Evolutionary conservation across 2,329 filamentous ascomycete genomes (phyloP).

Genomic region (Rugonectria rugulosa): DNA sequence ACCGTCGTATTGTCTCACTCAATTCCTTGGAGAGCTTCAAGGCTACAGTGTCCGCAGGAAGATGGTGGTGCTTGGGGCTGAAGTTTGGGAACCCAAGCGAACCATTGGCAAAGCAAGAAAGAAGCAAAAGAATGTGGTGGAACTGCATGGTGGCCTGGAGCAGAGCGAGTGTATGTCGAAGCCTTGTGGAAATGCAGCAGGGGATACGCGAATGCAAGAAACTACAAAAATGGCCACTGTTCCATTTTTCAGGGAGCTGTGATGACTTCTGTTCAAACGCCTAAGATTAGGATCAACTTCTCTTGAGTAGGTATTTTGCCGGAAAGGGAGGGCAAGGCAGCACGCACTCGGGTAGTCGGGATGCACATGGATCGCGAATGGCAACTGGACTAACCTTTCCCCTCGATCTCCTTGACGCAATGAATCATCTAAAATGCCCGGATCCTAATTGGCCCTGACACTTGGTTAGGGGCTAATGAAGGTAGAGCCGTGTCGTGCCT

Average conservation of each 20-base stretch:
- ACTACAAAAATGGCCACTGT: no score
- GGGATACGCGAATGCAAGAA: no score
- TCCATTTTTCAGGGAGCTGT: no score
- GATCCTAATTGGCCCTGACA: no score
- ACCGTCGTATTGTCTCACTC: slow-evolving; percentile 13
- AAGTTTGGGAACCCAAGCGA: slow-evolving; percentile 10
- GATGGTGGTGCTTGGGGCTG: not conserved
- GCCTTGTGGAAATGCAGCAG: not conserved
- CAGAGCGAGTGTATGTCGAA: not conserved
- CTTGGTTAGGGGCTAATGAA: not conserved
- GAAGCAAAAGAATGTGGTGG: not conserved
- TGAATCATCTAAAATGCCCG: no score
- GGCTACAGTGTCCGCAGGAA: not conserved
- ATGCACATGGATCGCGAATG: not conserved
- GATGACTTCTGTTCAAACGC: no score
- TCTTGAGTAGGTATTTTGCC: no score
- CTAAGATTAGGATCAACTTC: not conserved
- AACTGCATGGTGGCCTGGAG: slow-evolving; percentile 7
- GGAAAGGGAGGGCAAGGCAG: no score
- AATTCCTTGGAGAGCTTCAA: slow-evolving; percentile 10
- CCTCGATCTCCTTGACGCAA: no score
- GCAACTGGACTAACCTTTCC: no score
- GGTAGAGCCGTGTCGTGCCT: no score
- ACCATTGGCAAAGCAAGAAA: slow-evolving; percentile 2
- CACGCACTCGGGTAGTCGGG: no score